phyloP scores from a whole-genome alignment of 1,284 basidiomycete species.

The Irpex sp. region DNA sequence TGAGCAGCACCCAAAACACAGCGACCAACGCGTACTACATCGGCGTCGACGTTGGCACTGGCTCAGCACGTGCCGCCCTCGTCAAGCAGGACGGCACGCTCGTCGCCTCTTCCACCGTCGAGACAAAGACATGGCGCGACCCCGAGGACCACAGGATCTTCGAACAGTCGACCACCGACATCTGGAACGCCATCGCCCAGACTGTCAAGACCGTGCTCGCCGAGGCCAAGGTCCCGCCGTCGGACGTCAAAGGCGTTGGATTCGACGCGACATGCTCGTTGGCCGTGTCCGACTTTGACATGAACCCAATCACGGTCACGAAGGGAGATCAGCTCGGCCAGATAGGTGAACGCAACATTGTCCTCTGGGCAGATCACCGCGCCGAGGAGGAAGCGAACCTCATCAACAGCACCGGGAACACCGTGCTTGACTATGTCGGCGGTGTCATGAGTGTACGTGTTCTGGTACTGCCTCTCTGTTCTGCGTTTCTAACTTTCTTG shows the following conservation, averaged over 20 bases:
- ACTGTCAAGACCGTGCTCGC: conserved; percentile 71
- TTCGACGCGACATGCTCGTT: conserved; percentile 98
- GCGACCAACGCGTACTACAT: conserved; percentile 45
- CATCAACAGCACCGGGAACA: conserved; percentile 84
- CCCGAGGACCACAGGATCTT: conserved; percentile 87
- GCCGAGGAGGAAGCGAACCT: conserved; percentile 88
- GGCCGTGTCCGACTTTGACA: conserved; percentile 78
- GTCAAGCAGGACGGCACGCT: conserved; percentile 76
- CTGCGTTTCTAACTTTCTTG: not conserved
- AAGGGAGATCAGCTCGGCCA: conserved; percentile 62
- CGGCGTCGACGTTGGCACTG: conserved; percentile 84
- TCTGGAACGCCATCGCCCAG: conserved; percentile 79
- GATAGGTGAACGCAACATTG: conserved; percentile 75
- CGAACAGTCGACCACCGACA: conserved; percentile 86
- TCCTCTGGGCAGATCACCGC: conserved; percentile 94
- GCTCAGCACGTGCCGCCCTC: conserved; percentile 88
- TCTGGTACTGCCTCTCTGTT: not conserved
- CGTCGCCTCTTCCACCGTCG: conserved; percentile 73
- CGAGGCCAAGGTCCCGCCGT: conserved; percentile 57
- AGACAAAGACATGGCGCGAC: conserved; percentile 85
- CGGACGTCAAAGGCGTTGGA: conserved; percentile 82
- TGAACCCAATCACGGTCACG: conserved; percentile 79
- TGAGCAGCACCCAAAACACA: not conserved
- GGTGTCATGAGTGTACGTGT: conserved; percentile 88
- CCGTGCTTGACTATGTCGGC: conserved; percentile 93